Evolutionary conservation across 139 green algal genomes (phyloP).

Genomic region (Closterium sp.): DNA sequence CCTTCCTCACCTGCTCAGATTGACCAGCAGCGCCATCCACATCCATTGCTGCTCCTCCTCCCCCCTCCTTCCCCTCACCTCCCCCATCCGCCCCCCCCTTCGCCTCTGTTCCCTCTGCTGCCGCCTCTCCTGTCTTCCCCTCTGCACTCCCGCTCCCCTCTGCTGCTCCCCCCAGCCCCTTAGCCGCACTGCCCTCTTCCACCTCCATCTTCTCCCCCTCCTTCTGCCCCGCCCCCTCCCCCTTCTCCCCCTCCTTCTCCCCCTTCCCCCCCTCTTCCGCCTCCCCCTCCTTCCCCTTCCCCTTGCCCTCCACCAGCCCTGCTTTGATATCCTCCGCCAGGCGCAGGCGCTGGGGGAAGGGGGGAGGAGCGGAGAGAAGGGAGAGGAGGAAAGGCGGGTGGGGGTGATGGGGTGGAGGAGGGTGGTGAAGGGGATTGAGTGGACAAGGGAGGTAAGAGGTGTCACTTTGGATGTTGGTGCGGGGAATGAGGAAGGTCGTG

Average conservation of each 20-base stretch:
- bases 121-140: background rate
- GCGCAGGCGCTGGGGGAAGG: constrained; percentile 29
- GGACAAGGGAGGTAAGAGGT: background rate
- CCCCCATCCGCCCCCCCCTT: background rate
- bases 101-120: background rate
- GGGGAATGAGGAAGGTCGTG: no score
- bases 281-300: constrained; percentile 21
- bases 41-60: no score
- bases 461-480: no score
- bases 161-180: background rate
- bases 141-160: background rate
- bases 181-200: background rate
- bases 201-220: background rate
- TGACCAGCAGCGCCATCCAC: no score
- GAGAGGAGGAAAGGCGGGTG: background rate
- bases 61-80: background rate
- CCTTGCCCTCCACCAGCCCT: background rate
- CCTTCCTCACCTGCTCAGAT: no score
- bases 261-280: constrained; percentile 2
- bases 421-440: background rate
- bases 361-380: background rate
- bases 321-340: constrained; percentile 39
- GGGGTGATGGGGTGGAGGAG: background rate
- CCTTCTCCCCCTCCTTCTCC: constrained; percentile 6
- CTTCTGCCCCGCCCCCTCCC: background rate